phyloP scores from a whole-genome alignment of 2,329 filamentous ascomycete species.

The Seiridium cupressi region DNA sequence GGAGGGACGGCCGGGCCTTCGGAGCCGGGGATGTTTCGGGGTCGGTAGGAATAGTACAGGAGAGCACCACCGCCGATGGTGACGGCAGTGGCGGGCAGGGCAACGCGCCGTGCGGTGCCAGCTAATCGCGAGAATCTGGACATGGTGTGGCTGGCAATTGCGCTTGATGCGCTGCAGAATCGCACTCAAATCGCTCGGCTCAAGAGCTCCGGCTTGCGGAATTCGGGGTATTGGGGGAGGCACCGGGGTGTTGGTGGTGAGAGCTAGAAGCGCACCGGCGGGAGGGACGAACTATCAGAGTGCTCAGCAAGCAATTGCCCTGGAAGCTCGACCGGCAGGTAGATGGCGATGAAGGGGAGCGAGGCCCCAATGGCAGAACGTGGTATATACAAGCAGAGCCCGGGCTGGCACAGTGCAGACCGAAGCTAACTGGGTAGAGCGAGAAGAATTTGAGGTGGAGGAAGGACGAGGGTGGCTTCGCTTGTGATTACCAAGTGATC shows the following conservation, averaged over 20 bases:
- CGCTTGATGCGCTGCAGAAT: neutral
- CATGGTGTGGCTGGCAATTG: constrained; percentile 16
- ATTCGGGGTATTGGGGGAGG: neutral
- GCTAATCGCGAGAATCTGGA: constrained; percentile 27
- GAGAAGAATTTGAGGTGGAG: neutral
- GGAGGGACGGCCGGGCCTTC: constrained; percentile 68
- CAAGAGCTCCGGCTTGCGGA: neutral
- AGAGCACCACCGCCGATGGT: constrained; percentile 41
- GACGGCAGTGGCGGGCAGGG: constrained; percentile 39
- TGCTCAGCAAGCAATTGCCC: too few species aligned
- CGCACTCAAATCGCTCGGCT: constrained; percentile 7
- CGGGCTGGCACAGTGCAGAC: neutral
- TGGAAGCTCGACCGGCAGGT: neutral
- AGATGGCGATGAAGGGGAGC: neutral
- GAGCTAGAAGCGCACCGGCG: neutral
- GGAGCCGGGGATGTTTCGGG: constrained; percentile 69
- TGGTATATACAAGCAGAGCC: neutral
- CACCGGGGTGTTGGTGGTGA: neutral
- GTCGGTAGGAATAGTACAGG: constrained; percentile 58
- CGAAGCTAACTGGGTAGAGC: neutral
- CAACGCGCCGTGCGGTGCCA: constrained; percentile 39
- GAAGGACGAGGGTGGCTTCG: neutral
- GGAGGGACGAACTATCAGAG: neutral
- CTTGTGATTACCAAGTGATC: neutral
- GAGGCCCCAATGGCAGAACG: neutral